Conservation (phyloP, 1,139 yeast genomes). For the Arxiozyma heterogenica region DNA sequence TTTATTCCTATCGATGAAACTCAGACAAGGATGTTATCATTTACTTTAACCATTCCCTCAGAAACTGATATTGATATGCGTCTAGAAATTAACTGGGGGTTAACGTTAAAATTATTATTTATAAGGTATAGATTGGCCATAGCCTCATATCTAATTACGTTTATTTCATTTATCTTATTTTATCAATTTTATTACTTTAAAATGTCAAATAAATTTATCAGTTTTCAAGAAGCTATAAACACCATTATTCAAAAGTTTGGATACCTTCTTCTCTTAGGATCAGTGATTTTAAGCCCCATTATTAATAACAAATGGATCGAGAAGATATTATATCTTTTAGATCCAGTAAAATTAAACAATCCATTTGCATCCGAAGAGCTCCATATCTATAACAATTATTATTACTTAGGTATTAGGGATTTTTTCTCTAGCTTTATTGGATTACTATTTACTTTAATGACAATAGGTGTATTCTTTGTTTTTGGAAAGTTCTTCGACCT, state of each 20-base stretch:
- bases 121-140: constrained; percentile 56
- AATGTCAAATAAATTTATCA: constrained; percentile 39
- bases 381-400: constrained; percentile 34
- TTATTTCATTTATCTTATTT: constrained; percentile 38
- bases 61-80: constrained; percentile 30
- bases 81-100: constrained; percentile 25
- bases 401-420: constrained; percentile 62
- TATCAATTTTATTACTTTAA: constrained; percentile 40
- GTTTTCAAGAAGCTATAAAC: constrained; percentile 42
- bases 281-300: constrained; percentile 36
- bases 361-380: constrained; percentile 19
- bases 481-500: constrained; percentile 11
- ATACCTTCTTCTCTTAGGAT: constrained; percentile 17
- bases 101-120: constrained; percentile 43
- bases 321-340: constrained; percentile 37
- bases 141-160: constrained; percentile 47
- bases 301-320: constrained; percentile 26
- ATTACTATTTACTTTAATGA: constrained; percentile 44
- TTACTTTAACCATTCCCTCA: constrained; percentile 27
- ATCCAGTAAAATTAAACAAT: constrained; percentile 44
- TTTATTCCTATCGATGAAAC: constrained; percentile 47
- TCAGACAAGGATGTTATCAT: constrained; percentile 15
- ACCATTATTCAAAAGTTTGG: constrained; percentile 23
- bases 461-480: constrained; percentile 39
- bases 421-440: constrained; percentile 49